Base-by-base conservation (phyloP, 2,329 filamentous ascomycete species). In the Dactylellina cionopaga region DNA sequence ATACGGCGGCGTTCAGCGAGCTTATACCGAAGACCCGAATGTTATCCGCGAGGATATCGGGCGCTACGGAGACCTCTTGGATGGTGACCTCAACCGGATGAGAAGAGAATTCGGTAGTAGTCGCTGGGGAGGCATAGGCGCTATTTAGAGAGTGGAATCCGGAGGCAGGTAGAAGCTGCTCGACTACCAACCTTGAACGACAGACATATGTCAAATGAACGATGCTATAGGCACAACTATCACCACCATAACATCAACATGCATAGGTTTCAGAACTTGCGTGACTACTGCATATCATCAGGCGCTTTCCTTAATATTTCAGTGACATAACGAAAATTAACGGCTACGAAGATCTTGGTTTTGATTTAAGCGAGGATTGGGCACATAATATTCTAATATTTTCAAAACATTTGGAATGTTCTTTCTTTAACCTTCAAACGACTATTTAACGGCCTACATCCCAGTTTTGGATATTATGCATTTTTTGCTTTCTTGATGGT, bases 21-120 rank as follows among this genome's bases (percentile, higher is more conserved):
- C 51, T 5, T 31, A 35, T 13, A 54, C 51, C 17, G 65, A 70
- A 4, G 31, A 19, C n/a, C 41, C 47, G 19, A 49, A 22, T 29
- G 55, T 55, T 15, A 22, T 60, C 29, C 43, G 55, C 11, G 66
- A 71, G 13, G 66, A 64, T 22, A 51, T 71, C 29, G 66, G 66
- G 2, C 58, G 66, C n/a, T 71, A 71, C 25, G 66, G 66, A 5
- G 66, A 71, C 33, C 58, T 71, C 10, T 44, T 71, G 19, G 51
- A 71, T 31, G 66, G 66, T 15, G 66, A 71, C 31, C 43, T 63
- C 13, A 64, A 43, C 37, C 31, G 66, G 17, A 31, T 44, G 13
- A 71, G 58, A 31, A 49, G 51, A 47, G 66, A 64, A n/a, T 59
- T 46, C 22, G 66, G 49, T n/a, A 71, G 29, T 29, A 52, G 54